Conservation (phyloP, 345 rosid species). For the Citrus medica region DNA sequence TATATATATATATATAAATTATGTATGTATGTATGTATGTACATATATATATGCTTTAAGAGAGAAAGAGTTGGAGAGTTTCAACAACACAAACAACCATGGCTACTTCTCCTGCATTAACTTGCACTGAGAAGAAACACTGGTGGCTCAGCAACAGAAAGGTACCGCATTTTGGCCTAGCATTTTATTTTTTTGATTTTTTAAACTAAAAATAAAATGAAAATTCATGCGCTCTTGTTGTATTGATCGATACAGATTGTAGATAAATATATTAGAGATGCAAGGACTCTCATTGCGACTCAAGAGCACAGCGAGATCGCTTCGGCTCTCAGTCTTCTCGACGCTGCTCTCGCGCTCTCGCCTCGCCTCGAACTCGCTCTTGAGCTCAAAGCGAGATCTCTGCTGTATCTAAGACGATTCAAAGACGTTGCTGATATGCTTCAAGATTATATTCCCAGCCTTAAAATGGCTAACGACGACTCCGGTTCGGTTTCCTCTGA, state of each 20-base stretch:
- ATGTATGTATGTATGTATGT: too few relatives aligned
- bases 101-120: constrained; percentile 39
- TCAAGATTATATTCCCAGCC: constrained; percentile 84
- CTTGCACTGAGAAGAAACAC: constrained; percentile 41
- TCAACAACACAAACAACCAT: constrained; percentile 20
- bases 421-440: constrained; percentile 81
- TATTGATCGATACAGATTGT: constrained; percentile 43
- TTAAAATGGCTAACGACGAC: constrained; percentile 52
- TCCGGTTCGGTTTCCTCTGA: constrained; percentile 52
- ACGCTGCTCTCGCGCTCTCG: constrained; percentile 68
- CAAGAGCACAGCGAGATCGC: constrained; percentile 58
- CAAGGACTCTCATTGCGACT: constrained; percentile 59
- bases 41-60: constrained; percentile 8
- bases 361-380: constrained; percentile 76
- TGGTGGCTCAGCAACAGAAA: constrained; percentile 93
- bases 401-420: constrained; percentile 62
- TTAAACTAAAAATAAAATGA: too few relatives aligned
- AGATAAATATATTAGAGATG: constrained; percentile 72
- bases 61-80: not conserved
- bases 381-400: constrained; percentile 76
- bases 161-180: constrained; percentile 29
- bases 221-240: not conserved
- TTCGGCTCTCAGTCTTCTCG: constrained; percentile 66
- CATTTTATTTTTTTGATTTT: too few relatives aligned
- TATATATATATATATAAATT: too few relatives aligned